Conservation (phyloP, 2,329 filamentous ascomycete species). For the Monilinia laxa region DNA sequence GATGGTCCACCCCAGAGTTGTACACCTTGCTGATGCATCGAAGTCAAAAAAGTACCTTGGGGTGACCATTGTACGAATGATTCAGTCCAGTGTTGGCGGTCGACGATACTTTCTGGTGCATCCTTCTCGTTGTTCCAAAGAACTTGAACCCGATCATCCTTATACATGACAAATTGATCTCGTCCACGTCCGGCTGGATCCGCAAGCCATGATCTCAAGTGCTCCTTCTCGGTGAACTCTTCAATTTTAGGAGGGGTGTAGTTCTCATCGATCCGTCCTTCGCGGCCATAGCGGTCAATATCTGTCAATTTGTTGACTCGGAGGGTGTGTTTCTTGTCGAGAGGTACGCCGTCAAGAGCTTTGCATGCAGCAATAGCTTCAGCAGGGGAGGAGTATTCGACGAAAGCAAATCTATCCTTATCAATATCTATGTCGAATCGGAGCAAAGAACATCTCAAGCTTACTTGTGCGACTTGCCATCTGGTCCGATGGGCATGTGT, state of each 20-base stretch:
- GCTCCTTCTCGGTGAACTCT: constrained; percentile 87
- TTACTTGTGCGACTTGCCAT: constrained; percentile 83
- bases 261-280: constrained; percentile 89
- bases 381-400: constrained; percentile 88
- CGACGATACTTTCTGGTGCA: constrained; percentile 80
- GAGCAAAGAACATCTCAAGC: constrained; percentile 38
- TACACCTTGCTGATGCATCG: constrained; percentile 92
- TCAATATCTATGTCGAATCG: constrained; percentile 10
- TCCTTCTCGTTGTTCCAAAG: constrained; percentile 99
- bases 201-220: constrained; percentile 88
- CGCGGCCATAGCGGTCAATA: constrained; percentile 91
- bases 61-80: constrained; percentile 98
- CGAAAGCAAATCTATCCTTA: constrained; percentile 78
- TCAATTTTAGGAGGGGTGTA: constrained; percentile 81
- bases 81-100: constrained; percentile 95
- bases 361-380: constrained; percentile 89
- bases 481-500: constrained; percentile 89
- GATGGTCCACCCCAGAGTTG: constrained; percentile 92
- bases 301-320: constrained; percentile 98
- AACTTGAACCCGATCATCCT: constrained; percentile 86
- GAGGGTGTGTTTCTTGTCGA: constrained; percentile 96
- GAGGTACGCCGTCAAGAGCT: constrained; percentile 77
- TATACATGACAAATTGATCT: constrained; percentile 95
- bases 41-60: constrained; percentile 88
- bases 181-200: constrained; percentile 77